Evolutionary conservation across 345 rosid species (phyloP).

Genomic region (Lepidium africanum): DNA sequence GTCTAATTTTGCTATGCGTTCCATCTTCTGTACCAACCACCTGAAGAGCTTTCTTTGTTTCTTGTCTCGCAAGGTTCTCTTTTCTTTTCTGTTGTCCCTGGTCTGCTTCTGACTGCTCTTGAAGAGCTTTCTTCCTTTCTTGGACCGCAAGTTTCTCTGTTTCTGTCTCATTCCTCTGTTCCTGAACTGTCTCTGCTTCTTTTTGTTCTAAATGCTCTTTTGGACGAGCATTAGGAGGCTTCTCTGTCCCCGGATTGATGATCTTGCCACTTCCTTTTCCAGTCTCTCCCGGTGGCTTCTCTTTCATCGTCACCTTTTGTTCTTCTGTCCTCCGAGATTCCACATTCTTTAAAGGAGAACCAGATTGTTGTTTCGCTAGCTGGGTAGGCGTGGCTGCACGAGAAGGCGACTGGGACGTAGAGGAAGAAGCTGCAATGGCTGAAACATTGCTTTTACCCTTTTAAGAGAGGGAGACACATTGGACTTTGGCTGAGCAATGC

Average conservation of each 20-base stretch:
- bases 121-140: slow-evolving; percentile 17
- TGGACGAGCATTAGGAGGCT: slow-evolving; percentile 5
- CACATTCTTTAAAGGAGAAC: slow-evolving; percentile 24
- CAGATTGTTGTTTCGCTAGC: not conserved
- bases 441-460: slow-evolving; percentile 19
- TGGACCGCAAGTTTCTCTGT: slow-evolving; percentile 4
- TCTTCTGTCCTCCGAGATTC: slow-evolving; percentile 9
- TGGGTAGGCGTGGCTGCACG: not conserved
- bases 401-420: slow-evolving; percentile 6
- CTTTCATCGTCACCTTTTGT: not conserved
- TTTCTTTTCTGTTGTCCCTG: not conserved
- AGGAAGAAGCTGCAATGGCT: slow-evolving; percentile 2
- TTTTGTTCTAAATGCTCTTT: not conserved
- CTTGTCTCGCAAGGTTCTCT: slow-evolving; percentile 1
- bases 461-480: slow-evolving; percentile 7
- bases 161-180: slow-evolving; percentile 14
- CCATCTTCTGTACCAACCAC: slow-evolving; percentile 16
- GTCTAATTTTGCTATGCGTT: slow-evolving; percentile 14
- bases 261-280: slow-evolving; percentile 14
- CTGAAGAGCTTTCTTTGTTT: slow-evolving; percentile 10
- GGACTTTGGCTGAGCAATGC: slow-evolving; percentile 23
- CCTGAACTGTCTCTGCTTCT: slow-evolving; percentile 5
- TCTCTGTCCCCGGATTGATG: not conserved
- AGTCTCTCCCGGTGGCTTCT: slow-evolving; percentile 1
- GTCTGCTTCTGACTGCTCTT: not conserved